Base-by-base conservation (phyloP, 345 rosid genomes). In the Garcia nutans region DNA sequence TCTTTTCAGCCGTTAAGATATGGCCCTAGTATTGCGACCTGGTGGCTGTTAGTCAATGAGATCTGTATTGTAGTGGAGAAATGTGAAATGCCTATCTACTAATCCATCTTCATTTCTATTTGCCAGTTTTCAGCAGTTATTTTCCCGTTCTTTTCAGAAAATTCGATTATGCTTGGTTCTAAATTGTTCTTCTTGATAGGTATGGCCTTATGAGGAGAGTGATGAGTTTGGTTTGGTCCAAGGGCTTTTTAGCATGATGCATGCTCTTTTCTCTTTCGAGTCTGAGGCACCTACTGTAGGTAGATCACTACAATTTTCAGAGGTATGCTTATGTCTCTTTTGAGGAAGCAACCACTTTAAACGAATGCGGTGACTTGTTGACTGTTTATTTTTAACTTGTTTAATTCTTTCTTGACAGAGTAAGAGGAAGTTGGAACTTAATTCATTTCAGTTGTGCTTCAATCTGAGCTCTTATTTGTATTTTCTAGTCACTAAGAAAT, bases 141-240 rank as follows among this genome's bases (percentile, higher is more conserved):
- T 65, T 24, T 62, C 54, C 22, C 42, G 24, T 22, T 17, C 22
- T 64, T 74, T 26, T 65, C 1, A 45, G 33, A 16, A 26, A 22
- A 54, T 55, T 65, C 72, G 50, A 52, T 74, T 1, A 22, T 59
- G 45, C 5, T 13, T 23, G 33, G 19, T 65, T 76, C 12, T 62
- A 19, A 28, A 16, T 33, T 37, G 20, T 62, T 59, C 16, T 2
- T 67, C 52, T 55, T 12, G 11, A 22, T 81, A 94, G 98, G 96
- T 91, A 70, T 95, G 99, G 99, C 98, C 98, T 61, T 95, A 88
- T 8, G 99, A 95, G 85, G 97, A 93, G 87, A 93, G 82, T 59
- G 89, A 86, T 12, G 89, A 88, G 74, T 86, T 82, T 82, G 98
- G 98, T 68, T 87, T 91, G 87, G 91, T 93, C 79, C 97, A 93